Conservation (phyloP, 352 stramenopile genomes). For the Blastocystis sp. region DNA sequence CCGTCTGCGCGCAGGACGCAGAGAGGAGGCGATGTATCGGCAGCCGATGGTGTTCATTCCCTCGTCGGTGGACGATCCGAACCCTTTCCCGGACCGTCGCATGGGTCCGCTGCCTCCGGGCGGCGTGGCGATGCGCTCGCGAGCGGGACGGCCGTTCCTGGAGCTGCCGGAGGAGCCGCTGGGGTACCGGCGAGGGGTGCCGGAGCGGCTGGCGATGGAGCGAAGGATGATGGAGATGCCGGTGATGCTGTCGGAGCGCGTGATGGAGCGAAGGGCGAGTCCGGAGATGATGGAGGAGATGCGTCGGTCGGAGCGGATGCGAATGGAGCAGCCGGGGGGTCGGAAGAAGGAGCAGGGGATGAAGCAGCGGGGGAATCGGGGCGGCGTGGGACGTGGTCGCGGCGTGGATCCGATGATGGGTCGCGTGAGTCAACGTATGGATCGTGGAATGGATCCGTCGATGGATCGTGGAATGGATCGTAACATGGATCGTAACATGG, state of each 20-base stretch:
- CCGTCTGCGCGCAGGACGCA: too few relatives aligned
- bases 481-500: background rate
- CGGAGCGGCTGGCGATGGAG: background rate
- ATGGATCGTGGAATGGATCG: background rate
- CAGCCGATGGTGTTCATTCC: background rate
- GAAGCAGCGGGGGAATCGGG: background rate
- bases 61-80: background rate
- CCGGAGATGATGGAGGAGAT: background rate
- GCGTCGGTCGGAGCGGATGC: background rate
- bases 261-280: background rate
- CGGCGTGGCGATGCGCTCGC: background rate
- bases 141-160: background rate
- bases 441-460: background rate
- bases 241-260: background rate
- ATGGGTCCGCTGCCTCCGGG: background rate
- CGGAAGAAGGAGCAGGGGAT: background rate
- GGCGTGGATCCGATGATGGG: background rate
- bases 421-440: background rate
- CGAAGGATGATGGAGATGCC: background rate
- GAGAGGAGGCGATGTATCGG: too few relatives aligned
- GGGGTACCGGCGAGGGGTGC: background rate
- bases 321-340: too few relatives aligned
- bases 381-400: background rate
- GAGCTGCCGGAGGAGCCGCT: background rate
- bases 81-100: conserved; percentile 8